Conservation (phyloP, 2,329 filamentous ascomycete genomes). For the Aspergillus melleus region DNA sequence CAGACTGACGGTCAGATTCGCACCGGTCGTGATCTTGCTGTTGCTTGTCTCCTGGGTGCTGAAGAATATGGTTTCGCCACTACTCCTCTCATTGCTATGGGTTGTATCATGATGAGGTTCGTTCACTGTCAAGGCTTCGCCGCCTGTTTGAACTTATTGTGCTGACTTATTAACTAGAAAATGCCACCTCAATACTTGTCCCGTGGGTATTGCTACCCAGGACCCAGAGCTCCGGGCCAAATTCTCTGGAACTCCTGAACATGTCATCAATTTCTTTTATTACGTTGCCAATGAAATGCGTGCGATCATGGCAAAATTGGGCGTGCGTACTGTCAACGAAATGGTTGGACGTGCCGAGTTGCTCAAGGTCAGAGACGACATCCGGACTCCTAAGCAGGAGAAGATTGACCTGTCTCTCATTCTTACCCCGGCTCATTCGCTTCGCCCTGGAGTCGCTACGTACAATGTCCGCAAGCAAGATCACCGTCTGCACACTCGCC, state of each 20-base stretch:
- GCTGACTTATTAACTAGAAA: conserved; percentile 16
- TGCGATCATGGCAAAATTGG: conserved; percentile 94
- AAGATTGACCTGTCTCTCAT: conserved; percentile 94
- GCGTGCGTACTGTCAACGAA: conserved; percentile 93
- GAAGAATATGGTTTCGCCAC: conserved; percentile 98
- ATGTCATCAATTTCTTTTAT: conserved; percentile 99
- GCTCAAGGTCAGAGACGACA: conserved; percentile 81
- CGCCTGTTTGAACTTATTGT: neutral
- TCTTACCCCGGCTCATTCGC: conserved; percentile 90
- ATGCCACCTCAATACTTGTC: conserved; percentile 68
- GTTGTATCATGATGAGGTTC: conserved; percentile 84
- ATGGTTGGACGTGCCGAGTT: conserved; percentile 94
- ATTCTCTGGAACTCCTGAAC: conserved; percentile 88
- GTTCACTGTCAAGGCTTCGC: neutral
- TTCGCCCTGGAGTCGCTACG: conserved; percentile 89
- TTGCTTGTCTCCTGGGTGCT: conserved; percentile 92
- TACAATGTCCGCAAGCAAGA: conserved; percentile 99
- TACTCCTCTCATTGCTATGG: conserved; percentile 92
- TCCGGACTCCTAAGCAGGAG: conserved; percentile 82
- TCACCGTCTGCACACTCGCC: conserved; percentile 84
- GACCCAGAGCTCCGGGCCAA: conserved; percentile 93
- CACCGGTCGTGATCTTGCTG: conserved; percentile 89
- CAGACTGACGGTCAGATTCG: conserved; percentile 94
- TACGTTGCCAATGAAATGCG: conserved; percentile 94
- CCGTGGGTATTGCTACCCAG: conserved; percentile 92